Percentiles rank a stretch among this genome's conserved stretches.
Evolutionary conservation across 164 flowering plant species (phyloP).

Genomic region (Tetrastigma voinierianum): DNA sequence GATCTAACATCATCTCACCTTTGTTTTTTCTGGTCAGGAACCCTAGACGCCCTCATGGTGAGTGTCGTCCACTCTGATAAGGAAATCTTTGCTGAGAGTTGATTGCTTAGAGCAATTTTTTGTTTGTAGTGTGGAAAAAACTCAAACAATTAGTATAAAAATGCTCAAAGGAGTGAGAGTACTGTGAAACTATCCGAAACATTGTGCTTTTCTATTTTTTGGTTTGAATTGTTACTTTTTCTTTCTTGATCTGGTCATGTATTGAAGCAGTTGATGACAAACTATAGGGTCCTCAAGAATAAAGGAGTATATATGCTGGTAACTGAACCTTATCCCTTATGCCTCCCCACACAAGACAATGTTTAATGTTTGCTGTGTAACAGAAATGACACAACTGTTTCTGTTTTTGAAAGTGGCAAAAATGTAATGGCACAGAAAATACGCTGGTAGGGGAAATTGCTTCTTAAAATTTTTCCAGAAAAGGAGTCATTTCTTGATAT

Average conservation of each 20-base stretch:
- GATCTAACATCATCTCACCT: conserved; percentile 11
- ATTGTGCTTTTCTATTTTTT: conserved; percentile 3
- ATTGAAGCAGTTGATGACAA: conserved; percentile 70
- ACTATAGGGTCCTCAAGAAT: conserved; percentile 87
- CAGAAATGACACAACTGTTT: too few species aligned
- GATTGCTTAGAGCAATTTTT: conserved; percentile 15
- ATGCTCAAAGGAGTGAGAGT: conserved; percentile 86
- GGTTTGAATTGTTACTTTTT: conserved; percentile 5
- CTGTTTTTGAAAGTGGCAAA: too few species aligned
- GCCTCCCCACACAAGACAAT: not conserved
- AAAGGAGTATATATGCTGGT: conserved; percentile 80
- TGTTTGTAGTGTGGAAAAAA: conserved; percentile 67
- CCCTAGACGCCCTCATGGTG: conserved; percentile 86
- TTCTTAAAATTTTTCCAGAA: too few species aligned
- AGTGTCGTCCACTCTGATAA: conserved; percentile 30
- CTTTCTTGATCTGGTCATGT: conserved; percentile 41
- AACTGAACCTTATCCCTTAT: conserved; percentile 14
- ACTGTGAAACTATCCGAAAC: conserved; percentile 9
- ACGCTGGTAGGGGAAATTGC: too few species aligned
- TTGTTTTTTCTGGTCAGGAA: conserved; percentile 49
- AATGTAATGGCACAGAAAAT: too few species aligned
- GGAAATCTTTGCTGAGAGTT: conserved; percentile 5
- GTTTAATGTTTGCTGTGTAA: not conserved
- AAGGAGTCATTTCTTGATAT: too few species aligned
- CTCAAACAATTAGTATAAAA: conserved; percentile 57